Conservation (phyloP, 371 early-diverging fungal genomes). For the Apophysomyces sp. region DNA sequence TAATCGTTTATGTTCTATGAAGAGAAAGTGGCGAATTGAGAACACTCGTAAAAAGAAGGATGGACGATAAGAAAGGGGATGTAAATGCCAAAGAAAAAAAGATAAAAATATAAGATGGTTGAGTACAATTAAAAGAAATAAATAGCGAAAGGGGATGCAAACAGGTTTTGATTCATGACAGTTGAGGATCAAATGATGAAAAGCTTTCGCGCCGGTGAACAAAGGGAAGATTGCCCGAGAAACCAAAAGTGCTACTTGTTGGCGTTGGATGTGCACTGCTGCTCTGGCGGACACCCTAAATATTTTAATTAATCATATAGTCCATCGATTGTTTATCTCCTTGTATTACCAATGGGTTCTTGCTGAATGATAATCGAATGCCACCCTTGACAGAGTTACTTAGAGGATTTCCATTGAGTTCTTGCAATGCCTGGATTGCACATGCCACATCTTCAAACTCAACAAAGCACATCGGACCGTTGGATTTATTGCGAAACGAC, state of each 20-base stretch:
- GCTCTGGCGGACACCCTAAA: constrained; percentile 54
- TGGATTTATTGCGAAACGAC: constrained; percentile 76
- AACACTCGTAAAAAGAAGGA: not conserved
- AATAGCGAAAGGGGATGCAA: not conserved
- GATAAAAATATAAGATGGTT: not conserved
- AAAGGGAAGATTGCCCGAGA: constrained; percentile 1
- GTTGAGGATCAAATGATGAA: constrained; percentile 15
- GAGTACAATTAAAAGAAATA: too few relatives aligned
- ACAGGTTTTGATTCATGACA: constrained; percentile 9
- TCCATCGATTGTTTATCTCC: constrained; percentile 73
- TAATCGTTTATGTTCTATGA: not conserved
- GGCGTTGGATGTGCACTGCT: not conserved
- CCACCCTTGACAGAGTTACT: constrained; percentile 89
- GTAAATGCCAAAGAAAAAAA: not conserved
- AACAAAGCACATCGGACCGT: constrained; percentile 91
- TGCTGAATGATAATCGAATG: constrained; percentile 89
- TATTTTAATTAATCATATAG: constrained; percentile 52
- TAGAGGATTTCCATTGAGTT: constrained; percentile 77
- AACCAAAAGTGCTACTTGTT: not conserved
- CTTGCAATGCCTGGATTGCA: constrained; percentile 83
- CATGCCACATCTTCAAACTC: constrained; percentile 88
- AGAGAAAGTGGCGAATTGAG: too few relatives aligned
- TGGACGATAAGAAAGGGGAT: not conserved
- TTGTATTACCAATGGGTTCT: constrained; percentile 68
- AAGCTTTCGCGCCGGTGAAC: constrained; percentile 13